Percentiles rank a stretch among this genome's conserved stretches.
phyloP scores from a whole-genome alignment of 441 rosid species.

The Adansonia grandidieri region DNA sequence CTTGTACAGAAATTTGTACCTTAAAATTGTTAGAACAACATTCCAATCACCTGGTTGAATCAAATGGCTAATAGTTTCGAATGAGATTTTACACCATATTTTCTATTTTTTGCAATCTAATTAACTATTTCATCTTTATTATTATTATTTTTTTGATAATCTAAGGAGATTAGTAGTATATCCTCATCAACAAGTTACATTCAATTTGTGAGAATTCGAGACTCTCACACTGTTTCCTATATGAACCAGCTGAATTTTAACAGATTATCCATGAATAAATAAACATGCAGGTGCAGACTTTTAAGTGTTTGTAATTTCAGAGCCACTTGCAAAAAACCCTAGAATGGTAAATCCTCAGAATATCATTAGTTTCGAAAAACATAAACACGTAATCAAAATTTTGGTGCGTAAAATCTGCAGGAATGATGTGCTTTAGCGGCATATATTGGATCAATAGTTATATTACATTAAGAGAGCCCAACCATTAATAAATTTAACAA shows the following conservation, averaged over 20 bases:
- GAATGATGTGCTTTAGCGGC: background rate
- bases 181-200: too few species aligned
- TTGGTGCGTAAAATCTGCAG: background rate
- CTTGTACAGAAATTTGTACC: background rate
- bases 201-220: background rate
- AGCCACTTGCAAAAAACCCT: background rate
- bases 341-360: background rate
- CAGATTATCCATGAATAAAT: background rate
- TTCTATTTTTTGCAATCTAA: too few species aligned
- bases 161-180: too few species aligned
- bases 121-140: too few species aligned
- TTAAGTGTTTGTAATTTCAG: background rate
- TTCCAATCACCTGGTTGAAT: background rate
- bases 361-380: constrained; percentile 4
- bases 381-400: background rate
- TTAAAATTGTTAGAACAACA: too few species aligned
- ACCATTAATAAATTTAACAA: background rate
- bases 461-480: constrained; percentile 10
- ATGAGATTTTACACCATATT: too few species aligned
- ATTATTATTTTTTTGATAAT: too few species aligned
- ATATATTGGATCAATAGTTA: constrained; percentile 1
- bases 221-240: background rate
- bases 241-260: background rate
- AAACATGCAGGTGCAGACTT: background rate
- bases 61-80: background rate